Base-by-base conservation (phyloP, 805 yeast genomes). In the Lachancea nothofagi region DNA sequence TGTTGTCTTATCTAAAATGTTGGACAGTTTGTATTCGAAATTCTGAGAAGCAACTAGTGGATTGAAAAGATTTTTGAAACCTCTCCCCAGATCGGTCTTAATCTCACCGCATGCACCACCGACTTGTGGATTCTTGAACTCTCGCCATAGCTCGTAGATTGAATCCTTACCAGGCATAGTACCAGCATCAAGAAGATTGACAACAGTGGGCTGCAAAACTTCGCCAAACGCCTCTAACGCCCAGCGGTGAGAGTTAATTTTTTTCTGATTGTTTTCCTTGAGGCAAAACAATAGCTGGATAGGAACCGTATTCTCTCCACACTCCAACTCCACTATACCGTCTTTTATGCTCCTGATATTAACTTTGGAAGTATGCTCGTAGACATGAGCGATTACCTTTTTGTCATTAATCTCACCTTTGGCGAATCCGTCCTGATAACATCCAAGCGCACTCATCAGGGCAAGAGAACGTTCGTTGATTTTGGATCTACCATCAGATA, bases 31-130 rank as follows among this genome's bases (percentile, higher is more conserved):
- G 62, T 93, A 93, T 60, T 90, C 98, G 61, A 93, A 90, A 62
- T 90, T 90, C 61, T 93, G 97, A 0, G 97, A 94, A 2, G 97
- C 96, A 7, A 90, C 90, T 41, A 90, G 64, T 7, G 98, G 97
- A 57, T 90, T 90, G 12, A 80, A 48, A 31, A 90, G 65, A 33
- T 72, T 69, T 33, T 55, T 61, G 44, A 70, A 74, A 9, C 67
- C 71, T 17, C 67, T 68, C 2, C 97, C 97, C 39, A 89, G 66
- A 61, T 82, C 79, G 0, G 93, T 94, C 48, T 78, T 81, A 63
- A 93, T 90, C 59, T 93, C 97, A 40, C 98, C 98, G 75, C 98
- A 90, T 1, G 97, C 95, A 28, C 98, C 98, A 2, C 95, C 98
- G 15, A 90, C 94, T 39, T 78, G 74, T 2, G 87, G 82, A 51